Percentiles rank a stretch among this genome's conserved stretches.
Conservation (phyloP, 768 basidiomycete genomes). For the Coprinopsis strossmayeri region DNA sequence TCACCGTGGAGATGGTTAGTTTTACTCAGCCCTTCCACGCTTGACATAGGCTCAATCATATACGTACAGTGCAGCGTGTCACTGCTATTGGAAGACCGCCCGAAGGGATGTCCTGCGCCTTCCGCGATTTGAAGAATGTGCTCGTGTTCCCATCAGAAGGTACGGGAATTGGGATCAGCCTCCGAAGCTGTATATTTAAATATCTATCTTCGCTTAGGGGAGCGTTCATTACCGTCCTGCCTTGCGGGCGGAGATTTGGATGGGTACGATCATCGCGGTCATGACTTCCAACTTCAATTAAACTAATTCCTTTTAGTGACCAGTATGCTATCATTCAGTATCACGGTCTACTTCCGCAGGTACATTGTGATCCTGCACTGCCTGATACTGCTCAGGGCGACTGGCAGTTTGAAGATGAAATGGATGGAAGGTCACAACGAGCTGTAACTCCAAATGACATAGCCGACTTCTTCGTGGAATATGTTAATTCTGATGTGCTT, state of each 20-base stretch:
- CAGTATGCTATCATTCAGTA: constrained; percentile 54
- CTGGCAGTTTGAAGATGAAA: constrained; percentile 38
- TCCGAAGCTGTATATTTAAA: not conserved
- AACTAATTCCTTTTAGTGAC: constrained; percentile 36
- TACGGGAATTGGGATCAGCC: constrained; percentile 11
- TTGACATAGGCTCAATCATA: not conserved
- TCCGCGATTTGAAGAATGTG: constrained; percentile 57
- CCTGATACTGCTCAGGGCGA: constrained; percentile 15
- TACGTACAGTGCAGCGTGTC: constrained; percentile 53
- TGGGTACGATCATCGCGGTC: constrained; percentile 37
- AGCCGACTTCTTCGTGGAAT: constrained; percentile 75
- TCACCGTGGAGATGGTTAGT: constrained; percentile 66
- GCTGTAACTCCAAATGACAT: constrained; percentile 56
- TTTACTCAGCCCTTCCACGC: not conserved
- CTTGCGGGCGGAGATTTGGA: constrained; percentile 77
- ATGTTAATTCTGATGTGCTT: constrained; percentile 76
- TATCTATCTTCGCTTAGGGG: constrained; percentile 28
- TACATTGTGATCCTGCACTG: constrained; percentile 3
- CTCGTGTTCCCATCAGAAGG: constrained; percentile 64
- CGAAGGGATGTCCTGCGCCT: constrained; percentile 43
- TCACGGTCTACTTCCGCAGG: constrained; percentile 46
- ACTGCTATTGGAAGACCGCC: constrained; percentile 67
- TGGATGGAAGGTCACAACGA: constrained; percentile 46
- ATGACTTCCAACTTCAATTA: constrained; percentile 1
- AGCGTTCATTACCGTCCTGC: constrained; percentile 58